These are phyloP conservation scores for Lodderomyces jiufengensis DNA, from an alignment of 1,139 yeast genomes.

Conservation along the genomic window DNA sequence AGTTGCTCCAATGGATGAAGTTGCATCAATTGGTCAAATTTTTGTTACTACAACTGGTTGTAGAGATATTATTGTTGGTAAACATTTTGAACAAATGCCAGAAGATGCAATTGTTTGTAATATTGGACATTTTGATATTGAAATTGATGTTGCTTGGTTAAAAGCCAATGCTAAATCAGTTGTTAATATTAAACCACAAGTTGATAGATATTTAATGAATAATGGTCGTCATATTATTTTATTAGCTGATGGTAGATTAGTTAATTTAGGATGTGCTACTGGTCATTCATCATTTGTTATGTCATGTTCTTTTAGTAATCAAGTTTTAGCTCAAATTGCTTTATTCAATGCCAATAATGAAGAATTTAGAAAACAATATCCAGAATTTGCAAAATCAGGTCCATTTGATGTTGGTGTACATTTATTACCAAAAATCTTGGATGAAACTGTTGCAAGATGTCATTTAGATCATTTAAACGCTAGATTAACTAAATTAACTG, in stretches of 20 bases:
- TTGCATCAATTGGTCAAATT: slow-evolving; percentile 91
- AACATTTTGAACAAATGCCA: slow-evolving; percentile 90
- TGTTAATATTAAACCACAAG: slow-evolving; percentile 98
- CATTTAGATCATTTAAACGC: slow-evolving; percentile 96
- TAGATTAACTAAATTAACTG: slow-evolving; percentile 72
- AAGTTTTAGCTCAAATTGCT: slow-evolving; percentile 99
- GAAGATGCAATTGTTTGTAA: slow-evolving; percentile 99
- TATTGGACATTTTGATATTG: slow-evolving; percentile 99
- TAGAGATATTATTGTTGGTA: slow-evolving; percentile 93
- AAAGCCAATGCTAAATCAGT: slow-evolving; percentile 86
- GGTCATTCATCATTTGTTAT: slow-evolving; percentile 99
- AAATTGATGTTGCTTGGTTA: slow-evolving; percentile 98
- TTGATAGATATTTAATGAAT: slow-evolving; percentile 91
- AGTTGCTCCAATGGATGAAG: slow-evolving; percentile 95
- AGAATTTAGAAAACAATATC: slow-evolving; percentile 74
- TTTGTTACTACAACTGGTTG: slow-evolving; percentile 99
- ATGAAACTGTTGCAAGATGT: slow-evolving; percentile 97
- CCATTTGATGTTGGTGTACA: slow-evolving; percentile 92
- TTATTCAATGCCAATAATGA: slow-evolving; percentile 86
- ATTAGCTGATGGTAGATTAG: slow-evolving; percentile 99
- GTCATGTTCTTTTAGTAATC: slow-evolving; percentile 99
- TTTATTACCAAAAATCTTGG: slow-evolving; percentile 96
- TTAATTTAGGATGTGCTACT: slow-evolving; percentile 99
- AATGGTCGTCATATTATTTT: slow-evolving; percentile 93
- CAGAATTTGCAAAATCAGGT: slow-evolving; percentile 92